Percentiles rank a stretch among this genome's conserved stretches.
Conservation (phyloP, 2,329 filamentous ascomycete species). For the Fusarium anthophilum region DNA sequence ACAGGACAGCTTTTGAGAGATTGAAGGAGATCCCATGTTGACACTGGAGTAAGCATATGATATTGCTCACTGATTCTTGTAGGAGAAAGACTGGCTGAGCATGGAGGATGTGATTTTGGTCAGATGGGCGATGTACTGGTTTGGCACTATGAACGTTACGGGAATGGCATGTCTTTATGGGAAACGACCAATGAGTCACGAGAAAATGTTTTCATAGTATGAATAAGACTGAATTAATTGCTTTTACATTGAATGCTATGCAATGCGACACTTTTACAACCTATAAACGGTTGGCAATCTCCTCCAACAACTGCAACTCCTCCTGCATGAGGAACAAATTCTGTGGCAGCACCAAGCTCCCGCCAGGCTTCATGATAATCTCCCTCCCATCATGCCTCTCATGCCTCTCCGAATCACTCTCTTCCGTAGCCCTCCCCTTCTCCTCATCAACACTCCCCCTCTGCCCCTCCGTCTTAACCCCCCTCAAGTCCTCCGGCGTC, state of each 20-base stretch:
- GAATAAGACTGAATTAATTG: background rate
- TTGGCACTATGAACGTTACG: background rate
- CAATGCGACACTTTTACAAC: background rate
- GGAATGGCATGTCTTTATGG: background rate
- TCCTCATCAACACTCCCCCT: constrained; percentile 19
- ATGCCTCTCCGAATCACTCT: constrained; percentile 22
- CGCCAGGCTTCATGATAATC: constrained; percentile 48
- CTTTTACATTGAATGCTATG: background rate
- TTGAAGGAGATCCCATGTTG: rapidly evolving
- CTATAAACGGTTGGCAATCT: constrained; percentile 47
- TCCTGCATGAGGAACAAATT: constrained; percentile 51
- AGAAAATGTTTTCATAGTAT: too few species aligned
- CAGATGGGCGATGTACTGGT: background rate
- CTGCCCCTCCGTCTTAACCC: background rate
- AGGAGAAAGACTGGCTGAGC: background rate
- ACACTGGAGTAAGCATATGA: too few species aligned
- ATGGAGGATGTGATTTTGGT: rapidly evolving
- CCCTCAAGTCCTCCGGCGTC: constrained; percentile 54
- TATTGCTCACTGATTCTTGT: rapidly evolving
- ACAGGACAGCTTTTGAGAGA: background rate
- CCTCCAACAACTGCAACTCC: constrained; percentile 49
- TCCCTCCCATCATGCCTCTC: constrained; percentile 35
- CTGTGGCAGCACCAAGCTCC: constrained; percentile 48
- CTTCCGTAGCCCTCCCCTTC: constrained; percentile 23
- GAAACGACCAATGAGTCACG: background rate